These are phyloP conservation scores for Xylariaceae sp. DNA, from an alignment of 2,329 filamentous ascomycete genomes.

Conservation along the genomic window DNA sequence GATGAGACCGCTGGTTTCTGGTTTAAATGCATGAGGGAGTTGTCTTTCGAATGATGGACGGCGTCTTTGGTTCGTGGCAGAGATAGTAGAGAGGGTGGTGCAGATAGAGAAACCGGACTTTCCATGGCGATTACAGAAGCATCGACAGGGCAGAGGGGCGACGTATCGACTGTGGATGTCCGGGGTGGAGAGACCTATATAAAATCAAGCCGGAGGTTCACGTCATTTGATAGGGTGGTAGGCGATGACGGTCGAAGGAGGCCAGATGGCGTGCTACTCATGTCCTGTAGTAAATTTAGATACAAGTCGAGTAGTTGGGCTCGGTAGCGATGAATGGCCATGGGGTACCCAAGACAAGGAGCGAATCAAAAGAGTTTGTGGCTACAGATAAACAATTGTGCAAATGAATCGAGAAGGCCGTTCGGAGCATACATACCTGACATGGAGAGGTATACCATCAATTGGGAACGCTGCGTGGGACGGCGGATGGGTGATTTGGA, in stretches of 20 bases:
- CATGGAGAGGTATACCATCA: background rate
- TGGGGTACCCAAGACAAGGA: background rate
- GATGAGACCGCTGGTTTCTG: conserved; percentile 6
- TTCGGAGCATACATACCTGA: background rate
- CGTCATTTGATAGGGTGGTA: conserved; percentile 22
- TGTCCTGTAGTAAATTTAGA: conserved; percentile 13
- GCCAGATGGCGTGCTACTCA: conserved; percentile 27
- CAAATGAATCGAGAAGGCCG: background rate
- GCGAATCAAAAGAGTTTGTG: background rate
- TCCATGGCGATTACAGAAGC: conserved; percentile 20
- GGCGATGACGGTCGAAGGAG: conserved; percentile 22
- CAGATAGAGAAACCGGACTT: conserved; percentile 19
- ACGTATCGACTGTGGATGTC: background rate
- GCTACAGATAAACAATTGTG: background rate
- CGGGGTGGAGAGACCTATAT: background rate
- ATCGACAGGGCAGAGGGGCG: conserved; percentile 15
- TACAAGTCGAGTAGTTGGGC: background rate
- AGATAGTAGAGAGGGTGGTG: conserved; percentile 11
- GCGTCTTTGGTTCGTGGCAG: conserved; percentile 7
- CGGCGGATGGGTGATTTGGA: background rate
- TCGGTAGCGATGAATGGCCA: background rate
- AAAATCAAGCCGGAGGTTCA: conserved; percentile 13
- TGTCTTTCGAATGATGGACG: conserved; percentile 5
- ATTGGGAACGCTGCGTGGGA: background rate
- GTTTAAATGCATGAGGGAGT: conserved; percentile 7